phyloP scores from a whole-genome alignment of 495 filamentous ascomycete species.

The Jackrogersella multiformis region DNA sequence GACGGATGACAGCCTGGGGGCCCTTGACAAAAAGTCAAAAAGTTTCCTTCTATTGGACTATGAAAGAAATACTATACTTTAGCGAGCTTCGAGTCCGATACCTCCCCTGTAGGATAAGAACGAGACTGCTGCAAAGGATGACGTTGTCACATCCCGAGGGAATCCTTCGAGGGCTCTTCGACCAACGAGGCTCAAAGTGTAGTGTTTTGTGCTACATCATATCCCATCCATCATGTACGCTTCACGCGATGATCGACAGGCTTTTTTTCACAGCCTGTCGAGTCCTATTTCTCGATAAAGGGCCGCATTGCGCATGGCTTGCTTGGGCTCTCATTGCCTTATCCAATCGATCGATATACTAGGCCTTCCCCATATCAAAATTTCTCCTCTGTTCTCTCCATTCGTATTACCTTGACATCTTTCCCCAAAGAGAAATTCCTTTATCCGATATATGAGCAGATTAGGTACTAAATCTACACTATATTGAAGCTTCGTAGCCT shows the following conservation, averaged over 20 bases:
- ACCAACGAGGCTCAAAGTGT: constrained; percentile 28
- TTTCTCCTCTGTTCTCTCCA: constrained; percentile 14
- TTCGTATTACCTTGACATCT: constrained; percentile 1
- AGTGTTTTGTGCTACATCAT: constrained; percentile 11
- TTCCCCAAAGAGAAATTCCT: background rate
- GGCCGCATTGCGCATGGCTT: constrained; percentile 7
- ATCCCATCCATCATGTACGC: constrained; percentile 18
- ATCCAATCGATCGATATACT: constrained; percentile 28
- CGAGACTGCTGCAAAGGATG: constrained; percentile 18
- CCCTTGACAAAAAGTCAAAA: constrained; percentile 12
- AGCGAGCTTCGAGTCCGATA: constrained; percentile 12
- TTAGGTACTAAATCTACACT: background rate
- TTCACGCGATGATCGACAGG: constrained; percentile 36
- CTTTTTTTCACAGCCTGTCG: constrained; percentile 20
- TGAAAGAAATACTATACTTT: constrained; percentile 27
- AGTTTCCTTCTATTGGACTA: constrained; percentile 22
- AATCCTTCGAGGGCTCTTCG: constrained; percentile 21
- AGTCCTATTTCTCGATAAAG: constrained; percentile 3
- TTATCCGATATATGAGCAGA: background rate
- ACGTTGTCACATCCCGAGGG: constrained; percentile 22
- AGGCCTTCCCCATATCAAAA: constrained; percentile 13
- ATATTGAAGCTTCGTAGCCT: background rate
- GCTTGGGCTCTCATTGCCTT: background rate
- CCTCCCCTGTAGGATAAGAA: constrained; percentile 20
- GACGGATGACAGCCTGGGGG: constrained; percentile 11